Percentiles rank a stretch among this genome's conserved stretches.
phyloP scores from a whole-genome alignment of 306 rosid species.

The Aeschynomene evenia region DNA sequence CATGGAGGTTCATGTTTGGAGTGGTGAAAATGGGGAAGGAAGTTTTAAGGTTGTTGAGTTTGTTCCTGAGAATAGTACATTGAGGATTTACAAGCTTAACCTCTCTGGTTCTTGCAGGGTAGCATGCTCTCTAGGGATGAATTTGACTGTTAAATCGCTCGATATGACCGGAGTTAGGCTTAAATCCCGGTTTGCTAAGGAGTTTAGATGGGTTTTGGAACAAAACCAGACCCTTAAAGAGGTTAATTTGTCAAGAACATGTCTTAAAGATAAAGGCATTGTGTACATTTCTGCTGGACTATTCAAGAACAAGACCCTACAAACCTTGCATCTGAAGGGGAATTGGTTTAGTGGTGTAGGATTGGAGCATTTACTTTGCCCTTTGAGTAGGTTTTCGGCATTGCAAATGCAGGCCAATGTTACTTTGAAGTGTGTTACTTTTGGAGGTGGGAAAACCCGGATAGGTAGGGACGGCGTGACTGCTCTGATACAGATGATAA shows the following conservation, averaged over 20 bases:
- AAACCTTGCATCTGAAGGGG: constrained; percentile 64
- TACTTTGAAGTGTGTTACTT: constrained; percentile 59
- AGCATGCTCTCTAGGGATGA: constrained; percentile 78
- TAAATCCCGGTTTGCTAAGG: constrained; percentile 84
- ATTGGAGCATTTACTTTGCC: constrained; percentile 83
- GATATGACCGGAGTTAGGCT: constrained; percentile 82
- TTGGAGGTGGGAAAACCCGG: constrained; percentile 82
- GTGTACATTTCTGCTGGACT: constrained; percentile 87
- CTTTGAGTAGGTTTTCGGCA: constrained; percentile 81
- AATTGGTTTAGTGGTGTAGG: constrained; percentile 70
- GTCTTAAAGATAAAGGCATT: constrained; percentile 76
- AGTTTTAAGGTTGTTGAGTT: constrained; percentile 88
- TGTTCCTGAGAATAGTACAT: constrained; percentile 65
- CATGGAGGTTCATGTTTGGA: constrained; percentile 89
- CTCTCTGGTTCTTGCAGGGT: constrained; percentile 76
- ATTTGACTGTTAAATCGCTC: constrained; percentile 70
- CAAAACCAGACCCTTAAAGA: constrained; percentile 70
- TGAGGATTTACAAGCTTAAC: constrained; percentile 67
- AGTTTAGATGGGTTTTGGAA: constrained; percentile 82
- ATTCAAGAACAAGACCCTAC: constrained; percentile 68
- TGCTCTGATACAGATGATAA: constrained; percentile 61
- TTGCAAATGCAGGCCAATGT: constrained; percentile 83
- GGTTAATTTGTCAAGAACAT: constrained; percentile 67
- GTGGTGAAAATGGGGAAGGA: constrained; percentile 64
- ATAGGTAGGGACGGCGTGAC: constrained; percentile 82